Conservation (phyloP, 768 basidiomycete genomes). For the Tricholomella constricta region DNA sequence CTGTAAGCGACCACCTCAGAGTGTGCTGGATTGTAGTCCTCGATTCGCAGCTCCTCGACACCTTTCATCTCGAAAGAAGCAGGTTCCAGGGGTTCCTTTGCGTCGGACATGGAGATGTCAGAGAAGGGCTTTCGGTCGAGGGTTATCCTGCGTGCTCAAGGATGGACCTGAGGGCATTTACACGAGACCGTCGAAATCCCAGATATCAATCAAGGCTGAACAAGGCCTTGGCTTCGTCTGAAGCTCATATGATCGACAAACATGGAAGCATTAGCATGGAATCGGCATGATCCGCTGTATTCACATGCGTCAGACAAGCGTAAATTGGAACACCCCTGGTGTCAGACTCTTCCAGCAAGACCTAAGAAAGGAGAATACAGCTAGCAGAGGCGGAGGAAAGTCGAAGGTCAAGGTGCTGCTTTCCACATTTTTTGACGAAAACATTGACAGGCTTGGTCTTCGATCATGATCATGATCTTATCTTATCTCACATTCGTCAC, state of each 20-base stretch:
- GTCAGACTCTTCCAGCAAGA: no score
- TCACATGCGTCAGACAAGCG: no score
- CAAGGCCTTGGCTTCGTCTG: no score
- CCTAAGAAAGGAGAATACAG: not conserved
- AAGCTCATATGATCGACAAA: not conserved
- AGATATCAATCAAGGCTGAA: no score
- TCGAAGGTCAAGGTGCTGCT: no score
- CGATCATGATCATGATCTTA: not conserved
- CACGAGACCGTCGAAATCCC: not conserved
- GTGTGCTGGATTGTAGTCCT: not conserved
- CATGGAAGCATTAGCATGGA: no score
- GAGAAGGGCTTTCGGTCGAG: not conserved
- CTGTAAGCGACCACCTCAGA: conserved; percentile 41
- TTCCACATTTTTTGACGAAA: no score
- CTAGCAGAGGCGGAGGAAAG: no score
- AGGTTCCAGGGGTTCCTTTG: not conserved
- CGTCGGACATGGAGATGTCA: not conserved
- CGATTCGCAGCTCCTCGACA: not conserved
- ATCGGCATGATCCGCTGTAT: no score
- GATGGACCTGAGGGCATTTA: not conserved
- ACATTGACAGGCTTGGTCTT: no score
- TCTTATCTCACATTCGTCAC: not conserved
- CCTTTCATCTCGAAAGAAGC: not conserved
- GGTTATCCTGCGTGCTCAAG: not conserved
- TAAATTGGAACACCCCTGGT: no score